These are phyloP conservation scores for Pulveroboletus sp. DNA, from an alignment of 768 basidiomycete species.

Conservation along the genomic window DNA sequence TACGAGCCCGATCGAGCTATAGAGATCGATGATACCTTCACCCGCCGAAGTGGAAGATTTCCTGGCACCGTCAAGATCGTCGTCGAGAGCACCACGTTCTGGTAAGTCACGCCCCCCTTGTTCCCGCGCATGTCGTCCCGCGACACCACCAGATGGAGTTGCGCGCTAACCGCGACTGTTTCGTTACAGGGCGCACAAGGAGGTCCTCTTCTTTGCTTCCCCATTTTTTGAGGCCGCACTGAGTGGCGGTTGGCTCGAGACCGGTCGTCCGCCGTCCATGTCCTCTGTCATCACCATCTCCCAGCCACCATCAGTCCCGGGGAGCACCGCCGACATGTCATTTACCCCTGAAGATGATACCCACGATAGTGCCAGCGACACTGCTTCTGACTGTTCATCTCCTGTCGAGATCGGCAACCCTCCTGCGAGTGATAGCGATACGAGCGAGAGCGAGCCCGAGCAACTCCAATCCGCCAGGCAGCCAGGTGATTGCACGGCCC, in stretches of 20 bases:
- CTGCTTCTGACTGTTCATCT: conserved; percentile 39
- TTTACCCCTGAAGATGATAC: conserved; percentile 54
- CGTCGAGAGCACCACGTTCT: conserved; percentile 86
- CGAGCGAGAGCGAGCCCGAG: conserved; percentile 36
- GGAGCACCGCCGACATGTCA: conserved; percentile 52
- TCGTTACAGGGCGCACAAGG: conserved; percentile 76
- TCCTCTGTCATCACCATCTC: conserved; percentile 84
- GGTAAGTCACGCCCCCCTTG: conserved; percentile 45
- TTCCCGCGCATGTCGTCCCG: neutral
- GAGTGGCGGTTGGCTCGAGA: conserved; percentile 91
- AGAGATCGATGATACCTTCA: conserved; percentile 79
- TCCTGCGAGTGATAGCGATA: conserved; percentile 31
- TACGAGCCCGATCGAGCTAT: conserved; percentile 68
- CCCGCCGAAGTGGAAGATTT: conserved; percentile 50
- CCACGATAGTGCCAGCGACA: conserved; percentile 33
- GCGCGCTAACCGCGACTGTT: conserved; percentile 3
- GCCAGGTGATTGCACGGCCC: conserved; percentile 28
- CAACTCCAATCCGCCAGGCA: conserved; percentile 17
- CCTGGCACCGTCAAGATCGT: conserved; percentile 90
- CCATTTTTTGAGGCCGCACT: conserved; percentile 92
- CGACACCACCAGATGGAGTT: conserved; percentile 4
- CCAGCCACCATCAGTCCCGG: conserved; percentile 61
- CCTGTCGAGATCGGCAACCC: conserved; percentile 39
- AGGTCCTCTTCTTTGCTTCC: conserved; percentile 88
- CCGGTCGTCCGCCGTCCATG: conserved; percentile 71